Base-by-base conservation (phyloP, 108 stramenopile species). In the Parietichytrium sp. region DNA sequence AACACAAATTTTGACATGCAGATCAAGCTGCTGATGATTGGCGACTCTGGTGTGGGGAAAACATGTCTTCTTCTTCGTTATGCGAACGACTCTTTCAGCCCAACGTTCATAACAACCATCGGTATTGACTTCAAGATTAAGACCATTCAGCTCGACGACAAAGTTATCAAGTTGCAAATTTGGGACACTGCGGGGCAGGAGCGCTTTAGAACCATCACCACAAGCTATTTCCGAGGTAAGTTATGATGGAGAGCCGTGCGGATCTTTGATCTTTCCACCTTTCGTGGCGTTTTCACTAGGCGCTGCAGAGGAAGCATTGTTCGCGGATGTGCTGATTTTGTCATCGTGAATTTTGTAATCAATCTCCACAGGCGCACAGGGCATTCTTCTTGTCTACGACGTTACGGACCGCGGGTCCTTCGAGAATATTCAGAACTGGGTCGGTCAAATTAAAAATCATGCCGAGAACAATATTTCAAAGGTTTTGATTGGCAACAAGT, bases 1-100 rank as follows among this genome's bases (percentile, higher is more conserved):
- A 72, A 72, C 25, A 25, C 61, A 12, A 72, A 72, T 25, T 72
- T 72, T 84, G 98, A 99, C 85, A 97, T 98, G 89, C 96, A 98
- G 86, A 93, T 96, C 90, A 98, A 99, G 85, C 92, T 99, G 84
- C 92, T 99, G 78, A 99, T 97, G 96, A 99, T 99, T 84, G 98
- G 98, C 51, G 96, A 99, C 85, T 91, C 91, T 84, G 91, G 82
- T 54, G 97, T 97, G 49, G 98, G 98, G 3, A 99, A 99, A 87
- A 98, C 99, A 10, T 98, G 97, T 84, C 89, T 99, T 54, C 87
- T 99, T 54, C 90, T 99, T 53, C 97, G 98, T 53, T 99, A 98
- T 86, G 97, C 97, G 54, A 95, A 98, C 93, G 96, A 98, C 88
- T 92, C 93, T 51, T 99, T 99, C 89, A 94, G 87, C 20, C 84